phyloP scores from a whole-genome alignment of 192 early-diverging fungal species.

The Obelidium mucronatum region DNA sequence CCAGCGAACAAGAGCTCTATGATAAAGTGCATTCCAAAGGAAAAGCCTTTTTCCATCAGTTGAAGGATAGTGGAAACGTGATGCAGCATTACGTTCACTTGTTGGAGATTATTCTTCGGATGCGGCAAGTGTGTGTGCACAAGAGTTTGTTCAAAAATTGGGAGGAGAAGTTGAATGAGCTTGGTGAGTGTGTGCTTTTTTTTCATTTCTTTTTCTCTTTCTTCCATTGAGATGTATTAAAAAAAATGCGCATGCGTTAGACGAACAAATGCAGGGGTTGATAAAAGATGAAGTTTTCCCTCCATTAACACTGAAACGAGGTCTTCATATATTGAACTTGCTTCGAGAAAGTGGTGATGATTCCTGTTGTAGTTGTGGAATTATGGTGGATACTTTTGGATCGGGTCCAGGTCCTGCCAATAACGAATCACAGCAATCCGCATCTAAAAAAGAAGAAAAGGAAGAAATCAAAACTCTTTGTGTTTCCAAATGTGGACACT shows the following conservation, averaged over 20 bases:
- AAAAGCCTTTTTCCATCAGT: slow-evolving; percentile 39
- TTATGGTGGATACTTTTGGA: slow-evolving; percentile 32
- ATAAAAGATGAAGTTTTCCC: slow-evolving; percentile 33
- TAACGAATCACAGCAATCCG: not conserved
- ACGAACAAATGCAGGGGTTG: slow-evolving; percentile 27
- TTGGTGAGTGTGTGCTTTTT: slow-evolving; percentile 11
- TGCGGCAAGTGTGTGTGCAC: slow-evolving; percentile 59
- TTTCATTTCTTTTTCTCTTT: slow-evolving; percentile 14
- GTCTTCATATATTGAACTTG: slow-evolving; percentile 39
- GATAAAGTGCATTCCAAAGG: slow-evolving; percentile 47
- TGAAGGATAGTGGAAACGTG: slow-evolving; percentile 34
- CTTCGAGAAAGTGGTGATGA: slow-evolving; percentile 59
- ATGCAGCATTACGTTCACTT: slow-evolving; percentile 56
- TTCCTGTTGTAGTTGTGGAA: slow-evolving; percentile 42
- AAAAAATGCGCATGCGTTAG: too few relatives aligned
- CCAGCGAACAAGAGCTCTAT: slow-evolving; percentile 53
- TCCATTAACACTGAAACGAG: slow-evolving; percentile 46
- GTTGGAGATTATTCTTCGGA: slow-evolving; percentile 54
- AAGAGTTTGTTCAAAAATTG: slow-evolving; percentile 44
- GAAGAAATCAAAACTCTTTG: slow-evolving; percentile 32
- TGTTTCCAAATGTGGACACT: slow-evolving; percentile 45
- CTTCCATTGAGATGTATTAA: not conserved
- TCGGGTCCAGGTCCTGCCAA: not conserved
- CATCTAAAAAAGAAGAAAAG: not conserved
- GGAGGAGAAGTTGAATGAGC: slow-evolving; percentile 35